Conservation (phyloP, 805 yeast genomes). For the Kazachstania psychrophila region DNA sequence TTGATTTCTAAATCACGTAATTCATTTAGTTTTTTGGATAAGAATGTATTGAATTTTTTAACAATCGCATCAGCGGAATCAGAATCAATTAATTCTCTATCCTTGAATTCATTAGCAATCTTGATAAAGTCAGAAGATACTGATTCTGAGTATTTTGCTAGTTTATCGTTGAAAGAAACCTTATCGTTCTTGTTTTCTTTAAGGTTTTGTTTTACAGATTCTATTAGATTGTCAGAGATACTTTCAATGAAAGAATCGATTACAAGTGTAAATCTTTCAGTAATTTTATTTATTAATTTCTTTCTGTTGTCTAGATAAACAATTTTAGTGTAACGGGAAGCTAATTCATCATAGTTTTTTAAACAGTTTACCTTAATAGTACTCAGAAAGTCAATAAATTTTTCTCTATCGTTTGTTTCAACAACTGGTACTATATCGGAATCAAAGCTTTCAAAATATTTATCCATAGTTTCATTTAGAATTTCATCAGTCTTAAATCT, state of each 20-base stretch:
- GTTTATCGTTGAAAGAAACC: conserved; percentile 16
- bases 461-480: conserved; percentile 41
- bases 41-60: conserved; percentile 12
- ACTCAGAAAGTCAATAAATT: conserved; percentile 37
- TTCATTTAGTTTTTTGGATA: conserved; percentile 27
- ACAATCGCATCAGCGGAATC: not conserved
- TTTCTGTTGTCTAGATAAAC: conserved; percentile 60
- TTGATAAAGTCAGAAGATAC: not conserved
- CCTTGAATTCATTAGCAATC: conserved; percentile 10
- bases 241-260: conserved; percentile 35
- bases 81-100: conserved; percentile 9
- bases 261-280: conserved; percentile 36
- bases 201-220: conserved; percentile 23
- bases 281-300: conserved; percentile 41
- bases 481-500: conserved; percentile 92
- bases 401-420: conserved; percentile 19
- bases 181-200: conserved; percentile 22
- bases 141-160: not conserved
- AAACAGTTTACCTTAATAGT: conserved; percentile 40
- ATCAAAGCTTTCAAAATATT: conserved; percentile 33
- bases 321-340: conserved; percentile 59
- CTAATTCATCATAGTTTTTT: conserved; percentile 52
- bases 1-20: conserved; percentile 35
- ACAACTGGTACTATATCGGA: conserved; percentile 23
- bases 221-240: conserved; percentile 30